Percentiles rank a stretch among this genome's conserved stretches.
Conservation (phyloP, 2,329 filamentous ascomycete genomes). For the Davidsoniella eucalypti region DNA sequence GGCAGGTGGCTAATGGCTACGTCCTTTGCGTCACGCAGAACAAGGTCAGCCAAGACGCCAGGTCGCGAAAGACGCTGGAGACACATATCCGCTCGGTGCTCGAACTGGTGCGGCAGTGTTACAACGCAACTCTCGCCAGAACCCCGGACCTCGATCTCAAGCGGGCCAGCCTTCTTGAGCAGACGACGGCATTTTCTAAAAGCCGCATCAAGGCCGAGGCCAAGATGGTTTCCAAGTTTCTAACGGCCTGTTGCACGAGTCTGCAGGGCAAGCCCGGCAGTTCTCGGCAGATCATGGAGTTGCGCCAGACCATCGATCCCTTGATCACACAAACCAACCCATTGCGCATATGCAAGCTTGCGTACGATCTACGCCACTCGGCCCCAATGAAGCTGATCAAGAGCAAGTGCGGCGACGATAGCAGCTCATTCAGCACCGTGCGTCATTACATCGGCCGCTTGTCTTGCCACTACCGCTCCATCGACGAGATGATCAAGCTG, state of each 20-base stretch:
- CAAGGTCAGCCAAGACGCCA: background rate
- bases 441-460: constrained; percentile 5
- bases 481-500: background rate
- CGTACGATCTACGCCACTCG: background rate
- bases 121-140: background rate
- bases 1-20: constrained; percentile 19
- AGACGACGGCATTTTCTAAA: background rate
- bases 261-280: background rate
- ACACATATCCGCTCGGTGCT: background rate
- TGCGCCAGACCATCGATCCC: background rate
- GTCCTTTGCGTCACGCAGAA: constrained; percentile 31
- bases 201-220: background rate
- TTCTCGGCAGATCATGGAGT: background rate
- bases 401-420: background rate
- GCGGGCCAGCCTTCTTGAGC: no score
- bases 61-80: background rate
- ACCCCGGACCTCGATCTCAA: background rate
- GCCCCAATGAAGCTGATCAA: background rate
- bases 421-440: background rate
- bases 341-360: background rate
- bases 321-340: background rate
- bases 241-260: background rate
- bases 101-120: background rate
- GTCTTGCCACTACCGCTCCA: background rate
- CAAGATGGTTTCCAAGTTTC: background rate